Evolutionary conservation across 2,329 filamentous ascomycete genomes (phyloP), one percentile per base, ranked within the genome.

Genomic region (Diaporthe australafricana): DNA sequence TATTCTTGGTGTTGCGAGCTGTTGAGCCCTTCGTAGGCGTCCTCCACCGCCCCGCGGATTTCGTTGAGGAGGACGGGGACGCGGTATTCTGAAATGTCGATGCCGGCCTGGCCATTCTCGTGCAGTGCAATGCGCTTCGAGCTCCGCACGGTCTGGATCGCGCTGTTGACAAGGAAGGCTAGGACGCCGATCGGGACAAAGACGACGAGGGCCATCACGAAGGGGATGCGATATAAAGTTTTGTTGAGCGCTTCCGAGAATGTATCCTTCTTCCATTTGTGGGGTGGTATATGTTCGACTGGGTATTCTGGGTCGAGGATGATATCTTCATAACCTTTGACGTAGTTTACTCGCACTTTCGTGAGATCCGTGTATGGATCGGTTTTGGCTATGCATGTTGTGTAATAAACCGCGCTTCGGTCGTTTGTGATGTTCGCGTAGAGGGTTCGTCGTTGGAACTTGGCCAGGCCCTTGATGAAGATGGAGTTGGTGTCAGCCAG

Each of bases 401-500:
- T 98, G 80, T 96, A 98, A 82, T 93, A 94, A 0, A 92, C 90
- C 5, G 94, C 94, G 55, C 90, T 94, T 69, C 91, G 87, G 83
- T 98, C 96, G 81, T 98, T 98, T 78, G 93, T 84, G 57, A 97
- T 91, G 79, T 98, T 98, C 52, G 92, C 88, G 80, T 98, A 98
- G 1, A 97, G 84, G 5, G 90, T 93, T 72, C 91, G 92, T 69
- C 93, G 87, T 79, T 91, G 89, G 84, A 98, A 98, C 76, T 86
- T 88, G 73, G 89, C 87, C 56, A 98, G 86, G 0, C 91, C 95
- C 40, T 89, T 89, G 77, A 97, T 92, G 83, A 98, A 98, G 75
- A 98, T 93, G 74, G 93, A 95, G 63, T 92, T 88, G 0, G 92
- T 91, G 75, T 98, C 95, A 7, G 95, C 93, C 38, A 98, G 87